Conservation (phyloP, 495 filamentous ascomycete species). For the Penicillium crystallinum region DNA sequence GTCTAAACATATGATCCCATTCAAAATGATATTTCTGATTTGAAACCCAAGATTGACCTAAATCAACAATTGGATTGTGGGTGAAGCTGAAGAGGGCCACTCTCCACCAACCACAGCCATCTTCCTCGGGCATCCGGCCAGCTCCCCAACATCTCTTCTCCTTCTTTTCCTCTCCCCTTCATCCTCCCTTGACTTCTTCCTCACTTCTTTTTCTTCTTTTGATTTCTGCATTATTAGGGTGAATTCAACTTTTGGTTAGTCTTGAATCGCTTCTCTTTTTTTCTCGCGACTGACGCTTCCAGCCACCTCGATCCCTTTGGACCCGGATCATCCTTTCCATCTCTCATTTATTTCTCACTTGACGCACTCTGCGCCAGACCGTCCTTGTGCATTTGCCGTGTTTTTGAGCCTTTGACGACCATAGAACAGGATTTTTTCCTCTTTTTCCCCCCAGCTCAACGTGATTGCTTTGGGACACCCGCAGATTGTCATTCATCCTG, state of each 20-base stretch:
- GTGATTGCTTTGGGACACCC: slow-evolving; percentile 14
- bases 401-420: slow-evolving; percentile 11
- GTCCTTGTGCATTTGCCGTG: slow-evolving; percentile 15
- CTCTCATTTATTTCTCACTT: slow-evolving; percentile 15
- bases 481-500: slow-evolving; percentile 13
- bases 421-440: slow-evolving; percentile 2
- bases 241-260: slow-evolving; percentile 11
- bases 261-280: slow-evolving; percentile 18
- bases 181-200: slow-evolving; percentile 31
- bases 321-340: slow-evolving; percentile 18
- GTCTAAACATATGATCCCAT: no score
- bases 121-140: slow-evolving; percentile 24
- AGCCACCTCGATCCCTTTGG: slow-evolving; percentile 58
- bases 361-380: slow-evolving; percentile 17
- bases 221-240: slow-evolving; percentile 9
- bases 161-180: slow-evolving; percentile 24
- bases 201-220: slow-evolving; percentile 28
- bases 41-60: background rate
- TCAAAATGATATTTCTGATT: background rate
- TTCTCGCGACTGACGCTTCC: slow-evolving; percentile 35
- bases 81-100: slow-evolving; percentile 20
- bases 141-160: slow-evolving; percentile 22
- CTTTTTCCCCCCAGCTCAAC: background rate
- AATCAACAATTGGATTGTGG: slow-evolving; percentile 22
- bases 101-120: slow-evolving; percentile 26